phyloP scores from a whole-genome alignment of 1,284 basidiomycete species.

The Puccinia coronata region DNA sequence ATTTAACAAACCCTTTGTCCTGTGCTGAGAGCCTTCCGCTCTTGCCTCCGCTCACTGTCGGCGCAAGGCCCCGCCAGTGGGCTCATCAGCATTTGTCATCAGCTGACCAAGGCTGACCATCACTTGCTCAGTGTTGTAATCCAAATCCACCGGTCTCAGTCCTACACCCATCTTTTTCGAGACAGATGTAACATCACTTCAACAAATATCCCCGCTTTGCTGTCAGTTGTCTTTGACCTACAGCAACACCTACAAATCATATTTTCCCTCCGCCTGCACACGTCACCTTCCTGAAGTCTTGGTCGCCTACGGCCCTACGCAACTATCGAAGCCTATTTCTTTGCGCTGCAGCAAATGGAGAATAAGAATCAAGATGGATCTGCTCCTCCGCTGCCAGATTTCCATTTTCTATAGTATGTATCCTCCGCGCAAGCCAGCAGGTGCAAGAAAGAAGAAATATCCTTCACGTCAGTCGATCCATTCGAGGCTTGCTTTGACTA shows the following conservation, averaged over 20 bases:
- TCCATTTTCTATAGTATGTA: background rate
- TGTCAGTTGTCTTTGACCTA: conserved; percentile 5
- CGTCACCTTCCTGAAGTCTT: background rate
- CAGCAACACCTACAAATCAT: conserved; percentile 11
- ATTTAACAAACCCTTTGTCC: background rate
- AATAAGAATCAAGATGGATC: conserved; percentile 10
- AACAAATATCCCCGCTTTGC: background rate
- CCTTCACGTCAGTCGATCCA: conserved; percentile 33
- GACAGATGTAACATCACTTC: too few relatives aligned
- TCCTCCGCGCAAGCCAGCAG: conserved; percentile 8
- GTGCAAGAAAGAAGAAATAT: background rate
- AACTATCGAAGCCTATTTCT: background rate
- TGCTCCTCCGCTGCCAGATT: conserved; percentile 36
- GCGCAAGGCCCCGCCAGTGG: conserved; percentile 1
- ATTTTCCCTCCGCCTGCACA: conserved; percentile 26
- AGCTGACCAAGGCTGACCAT: background rate
- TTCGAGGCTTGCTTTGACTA: conserved; percentile 27
- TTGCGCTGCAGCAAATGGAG: conserved; percentile 1
- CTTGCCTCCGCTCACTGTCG: background rate
- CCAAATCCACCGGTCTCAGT: background rate
- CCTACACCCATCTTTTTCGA: background rate
- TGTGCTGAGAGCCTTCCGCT: background rate
- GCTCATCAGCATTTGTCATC: background rate
- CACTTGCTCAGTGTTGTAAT: background rate
- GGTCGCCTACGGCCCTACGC: background rate